Conservation (phyloP, 106 monocot species). For the Cymbidium sinense region DNA sequence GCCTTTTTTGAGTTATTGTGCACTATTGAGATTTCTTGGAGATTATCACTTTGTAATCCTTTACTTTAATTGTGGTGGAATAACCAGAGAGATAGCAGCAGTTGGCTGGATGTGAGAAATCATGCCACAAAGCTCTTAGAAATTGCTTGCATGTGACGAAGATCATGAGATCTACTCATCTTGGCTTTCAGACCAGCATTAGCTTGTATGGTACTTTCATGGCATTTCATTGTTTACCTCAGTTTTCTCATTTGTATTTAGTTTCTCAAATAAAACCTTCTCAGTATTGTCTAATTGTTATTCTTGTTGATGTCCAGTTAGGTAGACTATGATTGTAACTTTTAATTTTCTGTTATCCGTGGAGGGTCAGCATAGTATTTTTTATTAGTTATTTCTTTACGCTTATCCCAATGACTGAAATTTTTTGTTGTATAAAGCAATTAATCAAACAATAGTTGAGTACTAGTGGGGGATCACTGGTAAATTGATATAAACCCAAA, state of each 20-base stretch:
- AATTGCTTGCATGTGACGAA: not conserved
- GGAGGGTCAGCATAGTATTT: not conserved
- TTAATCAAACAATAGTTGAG: not conserved
- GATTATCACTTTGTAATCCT: not conserved
- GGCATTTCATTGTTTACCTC: not conserved
- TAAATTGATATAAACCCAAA: no score
- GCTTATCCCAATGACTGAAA: not conserved
- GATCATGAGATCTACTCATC: not conserved
- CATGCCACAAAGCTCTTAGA: not conserved
- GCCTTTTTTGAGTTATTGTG: not conserved
- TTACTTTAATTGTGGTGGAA: not conserved
- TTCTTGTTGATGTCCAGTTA: not conserved
- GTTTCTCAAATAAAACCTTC: not conserved
- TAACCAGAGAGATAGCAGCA: not conserved
- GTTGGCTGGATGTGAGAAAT: not conserved
- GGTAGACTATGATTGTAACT: not conserved
- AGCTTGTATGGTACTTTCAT: constrained; percentile 1
- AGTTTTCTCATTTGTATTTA: not conserved
- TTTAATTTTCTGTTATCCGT: not conserved
- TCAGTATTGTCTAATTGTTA: not conserved
- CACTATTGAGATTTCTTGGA: not conserved
- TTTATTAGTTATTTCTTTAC: not conserved
- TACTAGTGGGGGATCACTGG: not conserved
- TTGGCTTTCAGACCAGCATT: not conserved
- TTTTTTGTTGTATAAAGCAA: not conserved